Evolutionary conservation across 1,284 basidiomycete genomes (phyloP).

Genomic region (Exobasidium cylindrosporum): DNA sequence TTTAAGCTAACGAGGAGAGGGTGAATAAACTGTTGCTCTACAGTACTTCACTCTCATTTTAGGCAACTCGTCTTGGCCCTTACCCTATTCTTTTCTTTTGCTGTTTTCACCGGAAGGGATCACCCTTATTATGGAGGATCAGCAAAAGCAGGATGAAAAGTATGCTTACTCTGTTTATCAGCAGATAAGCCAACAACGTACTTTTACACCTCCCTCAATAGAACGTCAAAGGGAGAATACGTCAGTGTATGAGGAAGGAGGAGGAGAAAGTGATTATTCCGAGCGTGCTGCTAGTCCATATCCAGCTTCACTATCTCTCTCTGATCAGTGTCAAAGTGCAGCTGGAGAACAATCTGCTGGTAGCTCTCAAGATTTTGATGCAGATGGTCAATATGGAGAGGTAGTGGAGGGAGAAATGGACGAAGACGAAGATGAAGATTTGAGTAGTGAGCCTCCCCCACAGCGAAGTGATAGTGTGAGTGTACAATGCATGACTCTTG

Average conservation of each 20-base stretch:
- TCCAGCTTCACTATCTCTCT: neutral
- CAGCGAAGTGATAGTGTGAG: slow-evolving; percentile 7
- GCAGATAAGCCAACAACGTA: neutral
- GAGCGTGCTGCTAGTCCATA: neutral
- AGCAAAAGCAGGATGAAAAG: neutral
- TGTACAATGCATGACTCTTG: neutral
- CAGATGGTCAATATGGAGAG: neutral
- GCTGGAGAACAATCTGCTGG: slow-evolving; percentile 4
- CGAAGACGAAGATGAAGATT: slow-evolving; percentile 2
- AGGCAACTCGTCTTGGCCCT: too few relatives aligned
- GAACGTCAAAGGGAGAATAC: neutral
- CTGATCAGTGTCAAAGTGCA: slow-evolving; percentile 4
- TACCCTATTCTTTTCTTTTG: too few relatives aligned
- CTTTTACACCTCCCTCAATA: neutral
- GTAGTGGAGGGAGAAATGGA: neutral
- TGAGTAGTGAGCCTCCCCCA: slow-evolving; percentile 11
- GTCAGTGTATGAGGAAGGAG: neutral
- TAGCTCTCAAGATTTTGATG: neutral
- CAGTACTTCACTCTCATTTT: too few relatives aligned
- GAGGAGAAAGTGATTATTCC: neutral
- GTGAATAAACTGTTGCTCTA: too few relatives aligned
- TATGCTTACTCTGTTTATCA: neutral
- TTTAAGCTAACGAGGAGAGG: too few relatives aligned
- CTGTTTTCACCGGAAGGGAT: too few relatives aligned
- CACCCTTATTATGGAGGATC: too few relatives aligned